Evolutionary conservation across 2,329 filamentous ascomycete genomes (phyloP).

Genomic region (Cladophialophora yegresii): DNA sequence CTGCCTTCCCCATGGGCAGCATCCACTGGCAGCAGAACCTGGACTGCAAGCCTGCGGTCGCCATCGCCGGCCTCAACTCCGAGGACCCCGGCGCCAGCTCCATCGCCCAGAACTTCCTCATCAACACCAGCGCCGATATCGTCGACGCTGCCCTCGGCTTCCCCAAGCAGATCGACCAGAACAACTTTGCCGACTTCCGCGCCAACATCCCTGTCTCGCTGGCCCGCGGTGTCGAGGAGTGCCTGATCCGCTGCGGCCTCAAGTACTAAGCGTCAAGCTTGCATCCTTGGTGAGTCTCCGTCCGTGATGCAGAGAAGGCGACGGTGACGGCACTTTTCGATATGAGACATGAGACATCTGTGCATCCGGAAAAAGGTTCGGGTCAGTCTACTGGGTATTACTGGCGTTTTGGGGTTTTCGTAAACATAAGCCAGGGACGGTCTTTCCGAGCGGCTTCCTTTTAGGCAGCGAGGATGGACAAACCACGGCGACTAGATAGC

Average conservation of each 20-base stretch:
- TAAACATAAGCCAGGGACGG: neutral
- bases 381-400: neutral
- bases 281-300: neutral
- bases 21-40: conserved; percentile 56
- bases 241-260: conserved; percentile 34
- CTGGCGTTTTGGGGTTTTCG: neutral
- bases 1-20: conserved; percentile 51
- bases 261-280: conserved; percentile 22
- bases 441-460: neutral
- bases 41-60: conserved; percentile 48
- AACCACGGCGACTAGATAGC: neutral
- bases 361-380: neutral
- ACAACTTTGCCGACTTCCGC: conserved; percentile 35
- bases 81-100: conserved; percentile 46
- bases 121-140: conserved; percentile 49
- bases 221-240: conserved; percentile 34
- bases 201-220: conserved; percentile 30
- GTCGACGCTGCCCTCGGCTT: conserved; percentile 46
- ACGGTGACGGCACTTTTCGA: neutral
- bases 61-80: conserved; percentile 48
- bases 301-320: neutral
- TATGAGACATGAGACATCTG: neutral
- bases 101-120: conserved; percentile 54
- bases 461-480: neutral
- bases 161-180: conserved; percentile 33